These are phyloP conservation scores for Stemphylium lycopersici DNA, from an alignment of 2,329 filamentous ascomycete species.

Conservation along the genomic window DNA sequence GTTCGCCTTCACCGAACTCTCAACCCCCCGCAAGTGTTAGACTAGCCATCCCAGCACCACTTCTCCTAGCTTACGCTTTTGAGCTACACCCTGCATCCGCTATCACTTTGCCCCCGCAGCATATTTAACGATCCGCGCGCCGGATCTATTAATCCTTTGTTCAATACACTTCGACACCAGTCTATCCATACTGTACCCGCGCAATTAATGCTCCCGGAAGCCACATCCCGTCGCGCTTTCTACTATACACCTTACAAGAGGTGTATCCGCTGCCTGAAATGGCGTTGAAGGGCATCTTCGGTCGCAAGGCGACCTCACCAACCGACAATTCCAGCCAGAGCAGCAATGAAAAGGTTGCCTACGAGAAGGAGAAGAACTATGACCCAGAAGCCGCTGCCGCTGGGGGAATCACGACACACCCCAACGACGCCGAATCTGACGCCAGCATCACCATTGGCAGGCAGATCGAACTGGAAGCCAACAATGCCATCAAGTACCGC, in stretches of 20 bases:
- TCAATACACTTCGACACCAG: slow-evolving; percentile 1
- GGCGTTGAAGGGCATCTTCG: slow-evolving; percentile 52
- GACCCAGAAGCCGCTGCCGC: slow-evolving; percentile 45
- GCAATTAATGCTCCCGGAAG: slow-evolving; percentile 50
- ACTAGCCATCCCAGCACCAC: slow-evolving; percentile 9
- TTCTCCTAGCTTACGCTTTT: slow-evolving; percentile 3
- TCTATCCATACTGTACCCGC: slow-evolving; percentile 1
- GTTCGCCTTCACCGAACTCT: slow-evolving; percentile 22
- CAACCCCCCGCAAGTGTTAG: slow-evolving; percentile 21
- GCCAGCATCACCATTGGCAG: slow-evolving; percentile 59
- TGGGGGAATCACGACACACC: slow-evolving; percentile 47
- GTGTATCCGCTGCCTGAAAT: slow-evolving; percentile 58
- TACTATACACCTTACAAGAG: slow-evolving; percentile 50
- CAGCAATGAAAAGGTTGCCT: slow-evolving; percentile 23
- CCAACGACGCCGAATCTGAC: slow-evolving; percentile 41
- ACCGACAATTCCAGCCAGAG: slow-evolving; percentile 20
- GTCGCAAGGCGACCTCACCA: slow-evolving; percentile 25
- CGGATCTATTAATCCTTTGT: slow-evolving; percentile 2
- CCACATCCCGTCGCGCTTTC: slow-evolving; percentile 42
- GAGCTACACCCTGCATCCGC: slow-evolving; percentile 7
- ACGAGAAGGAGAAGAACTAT: slow-evolving; percentile 23
- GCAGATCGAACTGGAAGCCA: slow-evolving; percentile 78
- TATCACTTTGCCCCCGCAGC: slow-evolving; percentile 12
- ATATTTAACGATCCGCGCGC: slow-evolving; percentile 15
- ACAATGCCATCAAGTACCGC: slow-evolving; percentile 84